Percentiles rank a stretch among this genome's conserved stretches.
phyloP scores from a whole-genome alignment of 306 rosid genomes.

The Lithocarpus polystachyus region DNA sequence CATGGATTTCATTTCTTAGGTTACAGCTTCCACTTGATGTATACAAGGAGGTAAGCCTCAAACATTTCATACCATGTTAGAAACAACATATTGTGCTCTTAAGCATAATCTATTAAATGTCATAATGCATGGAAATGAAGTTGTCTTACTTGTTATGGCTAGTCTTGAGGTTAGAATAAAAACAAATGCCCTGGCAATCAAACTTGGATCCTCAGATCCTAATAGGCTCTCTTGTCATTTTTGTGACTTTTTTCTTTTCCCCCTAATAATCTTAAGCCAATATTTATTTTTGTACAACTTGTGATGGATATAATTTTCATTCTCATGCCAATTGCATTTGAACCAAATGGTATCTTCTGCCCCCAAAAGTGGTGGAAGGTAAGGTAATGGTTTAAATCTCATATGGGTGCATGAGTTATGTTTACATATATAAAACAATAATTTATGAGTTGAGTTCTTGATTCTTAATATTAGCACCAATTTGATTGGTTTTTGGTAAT shows the following conservation, averaged over 20 bases:
- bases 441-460: not conserved
- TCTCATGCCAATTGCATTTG: not conserved
- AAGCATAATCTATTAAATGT: constrained; percentile 4
- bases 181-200: not conserved
- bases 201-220: not conserved
- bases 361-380: not conserved
- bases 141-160: not conserved
- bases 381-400: not conserved
- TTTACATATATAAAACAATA: not conserved
- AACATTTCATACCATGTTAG: not conserved
- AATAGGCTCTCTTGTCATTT: not conserved
- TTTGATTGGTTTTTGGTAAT: not conserved
- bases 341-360: not conserved
- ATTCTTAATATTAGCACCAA: not conserved
- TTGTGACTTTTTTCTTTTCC: not conserved
- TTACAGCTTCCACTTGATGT: constrained; percentile 84
- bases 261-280: not conserved
- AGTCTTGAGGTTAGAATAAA: constrained; percentile 8
- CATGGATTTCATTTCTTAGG: constrained; percentile 83
- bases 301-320: not conserved
- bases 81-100: constrained; percentile 1
- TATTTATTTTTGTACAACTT: not conserved
- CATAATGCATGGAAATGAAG: not conserved
- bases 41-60: constrained; percentile 79
- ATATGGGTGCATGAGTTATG: not conserved